Base-by-base conservation (phyloP, 371 early-diverging fungal genomes). In the Coemansia sp. region DNA sequence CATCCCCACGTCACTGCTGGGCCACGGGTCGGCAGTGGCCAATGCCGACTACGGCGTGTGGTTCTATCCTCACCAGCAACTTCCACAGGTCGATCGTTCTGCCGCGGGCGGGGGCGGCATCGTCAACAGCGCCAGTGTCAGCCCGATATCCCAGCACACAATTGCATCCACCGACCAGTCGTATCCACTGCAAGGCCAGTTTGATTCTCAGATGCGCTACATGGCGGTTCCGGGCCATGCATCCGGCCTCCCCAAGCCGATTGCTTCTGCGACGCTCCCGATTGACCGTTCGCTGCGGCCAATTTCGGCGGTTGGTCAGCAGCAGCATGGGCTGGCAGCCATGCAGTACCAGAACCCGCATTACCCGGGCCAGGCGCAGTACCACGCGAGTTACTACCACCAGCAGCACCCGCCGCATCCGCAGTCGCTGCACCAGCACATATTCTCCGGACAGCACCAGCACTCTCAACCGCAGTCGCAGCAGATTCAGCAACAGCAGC, bases 191-290 rank as follows among this genome's bases (percentile, higher is more conserved):
- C 60, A 64, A 6, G 65, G 61, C 10, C 73, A 73, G 14, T 59
- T 73, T 30, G 73, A 73, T 50, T 43, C 55, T 2, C 73, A 73
- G 48, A 73, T 73, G 73, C 68, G 73, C 26, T 73, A 73, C 40
- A 73, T 73, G 73, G 69, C 73, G 1, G 73, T 73, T 10, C 73
- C 73, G 1, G 65, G 73, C 5, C 73, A 73, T 39, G 43, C 61
- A 2, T 73, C 73, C 14, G 69, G 57, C 2, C 43, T 69, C 45
- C 61, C 65, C 1, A 68, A 64, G 58, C 73, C 64, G 9, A 16
- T 60, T 1, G 38, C 45, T 4, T 26, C 57, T 9, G 36, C 68
- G 7, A 32, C 62, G 3, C 36, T 60, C 14, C 49, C 63, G 0
- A 40, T 68, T 10, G 73, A 73, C 40, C 60, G 69, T 31, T 57